Conservation (phyloP, 352 stramenopile species). For the Pythium pectinolyticum region DNA sequence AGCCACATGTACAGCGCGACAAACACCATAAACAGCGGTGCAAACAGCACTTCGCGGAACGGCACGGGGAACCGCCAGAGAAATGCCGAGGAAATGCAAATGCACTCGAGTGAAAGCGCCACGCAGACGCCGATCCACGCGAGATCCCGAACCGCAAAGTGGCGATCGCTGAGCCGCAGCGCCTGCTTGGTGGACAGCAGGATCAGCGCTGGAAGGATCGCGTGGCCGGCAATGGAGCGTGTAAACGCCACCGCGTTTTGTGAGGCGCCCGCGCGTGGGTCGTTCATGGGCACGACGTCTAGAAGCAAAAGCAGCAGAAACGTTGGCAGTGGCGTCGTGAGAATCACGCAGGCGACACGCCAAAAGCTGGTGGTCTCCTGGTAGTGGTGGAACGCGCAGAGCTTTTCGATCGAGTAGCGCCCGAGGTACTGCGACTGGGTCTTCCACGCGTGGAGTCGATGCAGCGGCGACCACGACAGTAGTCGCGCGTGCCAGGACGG, state of each 20-base stretch:
- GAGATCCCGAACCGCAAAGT: slow-evolving; percentile 14
- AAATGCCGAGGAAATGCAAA: slow-evolving; percentile 22
- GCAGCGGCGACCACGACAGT: not conserved
- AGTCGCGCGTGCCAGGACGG: not conserved
- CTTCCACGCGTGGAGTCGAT: slow-evolving; percentile 22
- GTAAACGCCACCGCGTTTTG: slow-evolving; percentile 9
- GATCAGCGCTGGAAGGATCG: slow-evolving; percentile 3
- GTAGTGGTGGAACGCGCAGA: slow-evolving; percentile 21
- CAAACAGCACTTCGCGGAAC: slow-evolving; percentile 17
- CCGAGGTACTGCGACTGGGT: slow-evolving; percentile 25
- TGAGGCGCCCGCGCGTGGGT: not conserved
- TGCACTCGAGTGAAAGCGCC: slow-evolving; percentile 2
- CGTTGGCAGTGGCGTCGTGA: not conserved
- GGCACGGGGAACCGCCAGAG: slow-evolving; percentile 24
- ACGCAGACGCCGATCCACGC: slow-evolving; percentile 1
- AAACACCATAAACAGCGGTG: slow-evolving; percentile 5
- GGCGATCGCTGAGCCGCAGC: slow-evolving; percentile 7
- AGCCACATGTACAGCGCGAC: slow-evolving; percentile 11
- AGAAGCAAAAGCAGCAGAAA: slow-evolving; percentile 4
- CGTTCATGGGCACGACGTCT: slow-evolving; percentile 15
- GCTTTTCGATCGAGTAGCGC: slow-evolving; percentile 29
- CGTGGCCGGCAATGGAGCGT: slow-evolving; percentile 7
- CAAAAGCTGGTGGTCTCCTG: not conserved
- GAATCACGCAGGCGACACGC: slow-evolving; percentile 14
- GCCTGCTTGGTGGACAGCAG: slow-evolving; percentile 16